phyloP scores from a whole-genome alignment of 257 asterid species.

The Capsicum rhomboideum region DNA sequence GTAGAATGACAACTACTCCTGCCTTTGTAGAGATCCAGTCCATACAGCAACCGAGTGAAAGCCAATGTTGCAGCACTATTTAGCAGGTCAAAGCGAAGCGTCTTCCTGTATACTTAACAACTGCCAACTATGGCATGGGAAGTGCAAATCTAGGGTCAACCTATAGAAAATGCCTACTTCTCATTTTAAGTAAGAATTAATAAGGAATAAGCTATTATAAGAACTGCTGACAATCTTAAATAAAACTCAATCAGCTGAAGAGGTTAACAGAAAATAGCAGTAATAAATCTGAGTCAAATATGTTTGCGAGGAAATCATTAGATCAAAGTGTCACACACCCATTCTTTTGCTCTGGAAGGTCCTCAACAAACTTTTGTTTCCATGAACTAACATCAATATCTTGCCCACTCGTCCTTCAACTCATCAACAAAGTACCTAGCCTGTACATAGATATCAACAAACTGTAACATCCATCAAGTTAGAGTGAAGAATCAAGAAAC shows the following conservation, averaged over 20 bases:
- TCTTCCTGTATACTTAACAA: background rate
- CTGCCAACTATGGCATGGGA: background rate
- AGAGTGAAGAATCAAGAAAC: background rate
- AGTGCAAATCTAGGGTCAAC: background rate
- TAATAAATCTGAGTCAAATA: constrained; percentile 10
- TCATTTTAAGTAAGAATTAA: background rate
- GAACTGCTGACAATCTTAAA: too few species aligned
- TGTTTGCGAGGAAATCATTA: background rate
- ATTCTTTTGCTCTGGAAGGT: constrained; percentile 74
- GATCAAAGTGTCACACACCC: constrained; percentile 32
- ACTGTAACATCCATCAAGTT: background rate
- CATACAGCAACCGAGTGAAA: background rate
- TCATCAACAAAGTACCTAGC: constrained; percentile 73
- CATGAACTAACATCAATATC: constrained; percentile 62
- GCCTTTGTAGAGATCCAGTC: background rate
- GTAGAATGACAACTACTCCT: background rate
- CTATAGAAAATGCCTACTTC: background rate
- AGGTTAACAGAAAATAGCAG: too few species aligned
- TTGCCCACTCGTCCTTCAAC: constrained; percentile 75
- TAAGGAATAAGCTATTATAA: background rate
- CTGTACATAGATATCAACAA: constrained; percentile 29
- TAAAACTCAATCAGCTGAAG: background rate
- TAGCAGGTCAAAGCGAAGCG: background rate
- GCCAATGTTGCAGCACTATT: background rate
- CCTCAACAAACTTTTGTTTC: constrained; percentile 53